phyloP scores from a whole-genome alignment of 768 basidiomycete species.

The Suillus decipiens region DNA sequence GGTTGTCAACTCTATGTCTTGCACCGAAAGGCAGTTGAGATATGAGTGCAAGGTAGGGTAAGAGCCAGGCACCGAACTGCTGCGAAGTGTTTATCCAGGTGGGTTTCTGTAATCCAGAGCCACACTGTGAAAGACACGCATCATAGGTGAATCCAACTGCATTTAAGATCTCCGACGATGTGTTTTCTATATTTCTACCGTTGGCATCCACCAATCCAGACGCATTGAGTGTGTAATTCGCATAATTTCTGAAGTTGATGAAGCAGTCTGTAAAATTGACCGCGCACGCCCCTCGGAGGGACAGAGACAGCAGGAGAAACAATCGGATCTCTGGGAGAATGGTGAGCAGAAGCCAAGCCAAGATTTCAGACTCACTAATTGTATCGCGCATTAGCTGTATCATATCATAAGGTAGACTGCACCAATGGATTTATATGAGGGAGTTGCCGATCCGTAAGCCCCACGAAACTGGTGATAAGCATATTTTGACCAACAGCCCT shows the following conservation, averaged over 20 bases:
- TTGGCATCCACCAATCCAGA: conserved; percentile 7
- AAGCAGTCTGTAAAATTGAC: conserved; percentile 20
- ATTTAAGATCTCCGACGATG: conserved; percentile 5
- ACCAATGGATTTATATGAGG: background rate
- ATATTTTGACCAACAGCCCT: background rate
- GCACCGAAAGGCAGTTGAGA: conserved; percentile 52
- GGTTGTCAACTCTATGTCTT: conserved; percentile 40
- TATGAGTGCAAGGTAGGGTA: conserved; percentile 50
- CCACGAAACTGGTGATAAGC: background rate
- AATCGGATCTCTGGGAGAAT: conserved; percentile 1
- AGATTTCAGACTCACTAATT: background rate
- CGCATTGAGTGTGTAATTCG: background rate
- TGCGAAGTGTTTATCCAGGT: conserved; percentile 29
- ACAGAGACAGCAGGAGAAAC: background rate
- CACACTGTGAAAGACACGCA: conserved; percentile 16
- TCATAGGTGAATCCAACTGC: conserved; percentile 13
- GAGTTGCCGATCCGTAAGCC: background rate
- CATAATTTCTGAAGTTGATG: conserved; percentile 4
- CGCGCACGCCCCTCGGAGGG: background rate
- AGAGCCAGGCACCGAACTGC: conserved; percentile 45
- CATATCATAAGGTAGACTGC: too few relatives aligned
- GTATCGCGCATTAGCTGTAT: background rate
- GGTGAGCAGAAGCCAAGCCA: background rate
- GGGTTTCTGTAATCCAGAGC: conserved; percentile 13
- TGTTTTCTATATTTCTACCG: background rate